These are phyloP conservation scores for Suillus paluster DNA, from an alignment of 768 basidiomycete genomes.

Conservation along the genomic window DNA sequence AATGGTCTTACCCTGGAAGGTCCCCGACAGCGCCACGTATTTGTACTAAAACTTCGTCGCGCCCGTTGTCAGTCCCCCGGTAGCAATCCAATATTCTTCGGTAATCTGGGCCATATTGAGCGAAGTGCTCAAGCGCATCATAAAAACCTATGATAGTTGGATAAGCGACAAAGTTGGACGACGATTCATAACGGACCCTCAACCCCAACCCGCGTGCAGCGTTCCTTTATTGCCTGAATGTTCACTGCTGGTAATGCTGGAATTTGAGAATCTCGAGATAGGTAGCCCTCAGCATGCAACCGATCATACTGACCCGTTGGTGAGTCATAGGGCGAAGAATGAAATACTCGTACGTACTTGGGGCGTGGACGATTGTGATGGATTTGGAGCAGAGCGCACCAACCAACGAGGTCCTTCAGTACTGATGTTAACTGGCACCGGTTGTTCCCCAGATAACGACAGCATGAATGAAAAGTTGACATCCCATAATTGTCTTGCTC, in stretches of 20 bases:
- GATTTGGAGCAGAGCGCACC: not conserved
- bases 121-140: slow-evolving; percentile 31
- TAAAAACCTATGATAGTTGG: slow-evolving; percentile 25
- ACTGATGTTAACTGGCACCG: not conserved
- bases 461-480: slow-evolving; percentile 6
- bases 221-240: slow-evolving; percentile 1
- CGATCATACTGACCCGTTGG: not conserved
- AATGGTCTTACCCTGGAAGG: slow-evolving; percentile 1
- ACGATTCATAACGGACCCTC: not conserved
- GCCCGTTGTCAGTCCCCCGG: not conserved
- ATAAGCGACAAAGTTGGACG: not conserved
- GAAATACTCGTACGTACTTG: not conserved
- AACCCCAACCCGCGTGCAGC: not conserved
- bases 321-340: not conserved
- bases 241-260: not conserved
- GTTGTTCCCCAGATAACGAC: slow-evolving; percentile 3
- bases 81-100: slow-evolving; percentile 25
- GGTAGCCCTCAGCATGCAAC: slow-evolving; percentile 8
- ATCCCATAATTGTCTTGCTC: slow-evolving; percentile 4
- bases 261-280: not conserved
- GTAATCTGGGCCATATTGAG: slow-evolving; percentile 37
- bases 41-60: not conserved
- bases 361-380: not conserved
- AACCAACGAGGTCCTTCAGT: slow-evolving; percentile 1
- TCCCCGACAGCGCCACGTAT: slow-evolving; percentile 1